phyloP scores from a whole-genome alignment of 2,329 filamentous ascomycete genomes.

The Dendryphion nanum region DNA sequence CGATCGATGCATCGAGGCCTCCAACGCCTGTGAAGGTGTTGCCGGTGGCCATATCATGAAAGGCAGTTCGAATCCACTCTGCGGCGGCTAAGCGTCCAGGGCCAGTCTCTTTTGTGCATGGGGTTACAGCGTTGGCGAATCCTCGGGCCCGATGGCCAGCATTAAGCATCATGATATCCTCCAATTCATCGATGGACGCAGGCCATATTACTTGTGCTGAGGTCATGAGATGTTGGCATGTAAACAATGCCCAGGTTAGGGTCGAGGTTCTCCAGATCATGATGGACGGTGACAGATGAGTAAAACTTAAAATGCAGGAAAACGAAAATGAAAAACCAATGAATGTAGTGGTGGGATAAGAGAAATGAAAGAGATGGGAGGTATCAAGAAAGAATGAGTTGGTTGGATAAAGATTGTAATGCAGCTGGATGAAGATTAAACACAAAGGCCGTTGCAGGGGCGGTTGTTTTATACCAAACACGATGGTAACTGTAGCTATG shows the following conservation, averaged over 20 bases:
- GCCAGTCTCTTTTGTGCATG: conserved; percentile 55
- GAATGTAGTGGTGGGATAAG: neutral
- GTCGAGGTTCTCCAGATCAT: conserved; percentile 10
- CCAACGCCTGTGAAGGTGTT: conserved; percentile 50
- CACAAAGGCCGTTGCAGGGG: no score
- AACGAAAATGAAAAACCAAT: neutral
- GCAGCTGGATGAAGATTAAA: no score
- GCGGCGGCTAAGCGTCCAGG: conserved; percentile 59
- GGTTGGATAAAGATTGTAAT: no score
- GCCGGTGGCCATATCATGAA: conserved; percentile 61
- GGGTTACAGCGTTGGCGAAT: conserved; percentile 58
- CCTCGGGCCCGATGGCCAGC: conserved; percentile 54
- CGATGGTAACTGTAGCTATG: no score
- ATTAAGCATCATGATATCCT: conserved; percentile 63
- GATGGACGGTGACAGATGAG: no score
- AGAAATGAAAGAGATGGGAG: neutral
- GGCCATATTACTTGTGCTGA: conserved; percentile 60
- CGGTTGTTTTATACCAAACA: no score
- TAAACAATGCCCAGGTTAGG: conserved; percentile 9
- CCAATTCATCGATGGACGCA: conserved; percentile 58
- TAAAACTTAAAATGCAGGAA: no score
- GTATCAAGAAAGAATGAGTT: conserved; percentile 1
- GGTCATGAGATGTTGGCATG: conserved; percentile 8
- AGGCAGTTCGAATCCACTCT: conserved; percentile 61
- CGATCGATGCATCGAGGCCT: conserved; percentile 60